A percentile compares a stretch with the other conserved stretches of the same genome.
These are phyloP conservation scores for Alloascoidea hylecoeti DNA, from an alignment of 805 yeast genomes.

Conservation along the genomic window DNA sequence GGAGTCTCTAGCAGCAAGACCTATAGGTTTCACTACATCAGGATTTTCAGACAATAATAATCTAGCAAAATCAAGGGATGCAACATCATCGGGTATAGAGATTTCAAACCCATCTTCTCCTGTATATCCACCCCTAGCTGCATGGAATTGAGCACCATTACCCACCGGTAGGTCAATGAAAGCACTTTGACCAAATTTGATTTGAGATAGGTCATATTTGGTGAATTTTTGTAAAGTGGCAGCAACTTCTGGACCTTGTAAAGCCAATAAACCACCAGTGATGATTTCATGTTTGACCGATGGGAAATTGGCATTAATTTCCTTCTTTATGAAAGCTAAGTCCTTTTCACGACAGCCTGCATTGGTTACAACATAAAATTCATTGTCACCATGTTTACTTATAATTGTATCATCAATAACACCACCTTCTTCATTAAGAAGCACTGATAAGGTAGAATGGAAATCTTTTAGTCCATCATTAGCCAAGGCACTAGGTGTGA, in stretches of 20 bases:
- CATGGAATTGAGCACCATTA: constrained; percentile 34
- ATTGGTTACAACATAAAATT: constrained; percentile 83
- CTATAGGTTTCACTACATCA: constrained; percentile 65
- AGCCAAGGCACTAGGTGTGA: constrained; percentile 83
- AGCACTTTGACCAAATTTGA: constrained; percentile 64
- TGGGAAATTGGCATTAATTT: constrained; percentile 22
- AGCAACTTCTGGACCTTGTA: constrained; percentile 89
- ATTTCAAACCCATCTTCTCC: constrained; percentile 98
- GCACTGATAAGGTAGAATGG: constrained; percentile 62
- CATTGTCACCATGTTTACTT: constrained; percentile 57
- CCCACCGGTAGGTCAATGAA: constrained; percentile 28
- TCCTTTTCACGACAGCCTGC: constrained; percentile 91
- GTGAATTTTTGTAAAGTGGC: constrained; percentile 51
- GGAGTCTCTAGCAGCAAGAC: constrained; percentile 97
- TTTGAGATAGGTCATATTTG: constrained; percentile 34
- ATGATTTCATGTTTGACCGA: constrained; percentile 18
- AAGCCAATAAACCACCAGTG: constrained; percentile 68
- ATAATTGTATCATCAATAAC: constrained; percentile 90
- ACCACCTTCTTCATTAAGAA: constrained; percentile 66
- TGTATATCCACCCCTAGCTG: constrained; percentile 95
- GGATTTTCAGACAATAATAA: constrained; percentile 35
- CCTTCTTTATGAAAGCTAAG: constrained; percentile 41
- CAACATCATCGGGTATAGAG: constrained; percentile 43
- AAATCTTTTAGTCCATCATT: constrained; percentile 31
- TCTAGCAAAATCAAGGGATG: constrained; percentile 46